Evolutionary conservation across 257 asterid species (phyloP).

Genomic region (Solanum chaucha): DNA sequence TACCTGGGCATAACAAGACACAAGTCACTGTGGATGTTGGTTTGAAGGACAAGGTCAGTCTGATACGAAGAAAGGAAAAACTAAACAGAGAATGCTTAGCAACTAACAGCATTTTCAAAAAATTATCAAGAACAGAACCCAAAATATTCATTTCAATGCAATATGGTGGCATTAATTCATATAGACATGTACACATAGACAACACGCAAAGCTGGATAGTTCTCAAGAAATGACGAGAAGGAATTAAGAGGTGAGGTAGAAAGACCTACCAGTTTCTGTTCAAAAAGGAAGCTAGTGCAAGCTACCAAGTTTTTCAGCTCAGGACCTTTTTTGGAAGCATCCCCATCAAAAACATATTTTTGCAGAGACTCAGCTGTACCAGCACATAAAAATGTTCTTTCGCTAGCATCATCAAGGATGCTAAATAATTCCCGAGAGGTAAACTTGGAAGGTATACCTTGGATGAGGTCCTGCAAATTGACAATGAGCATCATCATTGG

Average conservation of each 20-base stretch:
- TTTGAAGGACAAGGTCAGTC: not conserved
- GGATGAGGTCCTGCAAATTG: constrained; percentile 66
- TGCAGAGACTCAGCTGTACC: constrained; percentile 79
- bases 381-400: constrained; percentile 81
- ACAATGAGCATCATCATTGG: not conserved
- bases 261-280: constrained; percentile 68
- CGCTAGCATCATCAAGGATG: constrained; percentile 93
- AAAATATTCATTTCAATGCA: not conserved
- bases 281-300: constrained; percentile 67
- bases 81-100: not conserved
- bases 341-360: constrained; percentile 65
- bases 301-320: constrained; percentile 86
- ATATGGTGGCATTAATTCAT: not conserved
- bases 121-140: not conserved
- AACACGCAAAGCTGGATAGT: not conserved
- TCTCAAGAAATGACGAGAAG: not conserved
- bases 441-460: constrained; percentile 49
- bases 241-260: not conserved
- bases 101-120: not conserved
- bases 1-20: constrained; percentile 45
- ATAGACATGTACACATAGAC: not conserved
- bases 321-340: constrained; percentile 50
- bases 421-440: constrained; percentile 68
- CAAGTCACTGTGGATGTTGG: not conserved
- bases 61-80: not conserved